Evolutionary conservation across 305 asterid species (phyloP).

Genomic region (Nicotiana rustica): DNA sequence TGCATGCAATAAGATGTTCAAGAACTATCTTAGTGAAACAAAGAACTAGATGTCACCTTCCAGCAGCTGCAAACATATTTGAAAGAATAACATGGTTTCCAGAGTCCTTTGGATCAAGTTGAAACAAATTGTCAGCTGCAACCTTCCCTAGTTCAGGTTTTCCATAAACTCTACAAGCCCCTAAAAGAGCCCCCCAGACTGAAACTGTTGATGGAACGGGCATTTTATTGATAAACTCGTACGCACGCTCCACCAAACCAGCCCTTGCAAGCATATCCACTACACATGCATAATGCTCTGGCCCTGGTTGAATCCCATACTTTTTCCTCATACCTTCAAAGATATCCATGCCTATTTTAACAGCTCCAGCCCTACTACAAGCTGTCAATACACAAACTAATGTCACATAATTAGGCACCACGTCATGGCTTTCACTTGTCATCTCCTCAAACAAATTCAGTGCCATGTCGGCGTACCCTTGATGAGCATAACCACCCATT

Average conservation of each 20-base stretch:
- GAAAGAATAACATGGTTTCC: conserved; percentile 87
- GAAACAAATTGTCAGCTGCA: conserved; percentile 76
- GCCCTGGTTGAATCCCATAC: conserved; percentile 69
- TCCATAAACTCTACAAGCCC: conserved; percentile 76
- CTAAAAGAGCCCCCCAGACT: conserved; percentile 87
- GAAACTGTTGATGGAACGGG: conserved; percentile 73
- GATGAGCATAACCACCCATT: conserved; percentile 88
- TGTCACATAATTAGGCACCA: conserved; percentile 75
- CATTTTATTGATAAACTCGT: conserved; percentile 62
- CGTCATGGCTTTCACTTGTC: conserved; percentile 45
- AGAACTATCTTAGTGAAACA: conserved; percentile 2
- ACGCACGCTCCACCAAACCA: conserved; percentile 81
- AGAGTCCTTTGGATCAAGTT: conserved; percentile 85
- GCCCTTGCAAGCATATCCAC: conserved; percentile 95
- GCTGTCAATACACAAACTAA: conserved; percentile 81
- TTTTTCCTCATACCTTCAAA: conserved; percentile 65
- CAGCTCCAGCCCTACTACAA: conserved; percentile 89
- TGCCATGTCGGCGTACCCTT: conserved; percentile 76
- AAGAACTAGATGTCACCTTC: conserved; percentile 12
- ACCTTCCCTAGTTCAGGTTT: conserved; percentile 70
- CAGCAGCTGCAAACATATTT: conserved; percentile 70
- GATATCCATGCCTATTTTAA: conserved; percentile 65
- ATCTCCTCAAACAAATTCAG: conserved; percentile 62
- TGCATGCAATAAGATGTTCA: conserved; percentile 8
- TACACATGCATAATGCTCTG: conserved; percentile 87